A percentile compares a stretch with the other conserved stretches of the same genome.
phyloP scores from a whole-genome alignment of 495 filamentous ascomycete species.

The Aspergillus bridgeri region DNA sequence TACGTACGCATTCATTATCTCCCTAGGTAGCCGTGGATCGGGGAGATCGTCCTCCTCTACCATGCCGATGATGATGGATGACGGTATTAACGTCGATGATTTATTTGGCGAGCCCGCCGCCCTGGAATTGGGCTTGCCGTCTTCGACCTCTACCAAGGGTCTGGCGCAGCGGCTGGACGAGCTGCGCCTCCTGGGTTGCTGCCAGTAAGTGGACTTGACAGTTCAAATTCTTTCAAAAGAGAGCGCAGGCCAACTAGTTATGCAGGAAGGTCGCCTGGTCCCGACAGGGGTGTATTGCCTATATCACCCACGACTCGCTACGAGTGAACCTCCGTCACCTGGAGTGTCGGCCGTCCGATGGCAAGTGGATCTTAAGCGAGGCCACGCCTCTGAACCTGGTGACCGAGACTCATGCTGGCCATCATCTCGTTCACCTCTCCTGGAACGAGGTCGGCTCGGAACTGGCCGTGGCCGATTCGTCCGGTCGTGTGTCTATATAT shows the following conservation, averaged over 20 bases:
- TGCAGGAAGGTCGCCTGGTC: conserved; percentile 84
- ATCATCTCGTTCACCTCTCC: conserved; percentile 65
- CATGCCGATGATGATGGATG: conserved; percentile 61
- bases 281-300: conserved; percentile 79
- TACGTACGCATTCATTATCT: neutral
- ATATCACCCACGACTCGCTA: conserved; percentile 67
- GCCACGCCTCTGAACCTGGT: conserved; percentile 43
- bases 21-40: neutral
- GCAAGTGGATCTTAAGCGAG: conserved; percentile 74
- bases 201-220: conserved; percentile 60
- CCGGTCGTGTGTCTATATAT: conserved; percentile 69
- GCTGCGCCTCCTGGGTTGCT: conserved; percentile 72
- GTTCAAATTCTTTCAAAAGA: neutral
- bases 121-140: conserved; percentile 48
- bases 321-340: conserved; percentile 69
- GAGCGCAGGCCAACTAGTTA: conserved; percentile 14
- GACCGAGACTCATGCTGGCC: conserved; percentile 47
- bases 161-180: conserved; percentile 75
- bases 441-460: conserved; percentile 74
- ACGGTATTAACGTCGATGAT: conserved; percentile 66
- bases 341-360: conserved; percentile 63
- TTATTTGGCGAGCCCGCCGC: conserved; percentile 69
- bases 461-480: conserved; percentile 70
- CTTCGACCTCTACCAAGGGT: conserved; percentile 55
- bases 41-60: neutral